Evolutionary conservation across 2,329 filamentous ascomycete genomes (phyloP).

Genomic region (Epichloe sibirici): DNA sequence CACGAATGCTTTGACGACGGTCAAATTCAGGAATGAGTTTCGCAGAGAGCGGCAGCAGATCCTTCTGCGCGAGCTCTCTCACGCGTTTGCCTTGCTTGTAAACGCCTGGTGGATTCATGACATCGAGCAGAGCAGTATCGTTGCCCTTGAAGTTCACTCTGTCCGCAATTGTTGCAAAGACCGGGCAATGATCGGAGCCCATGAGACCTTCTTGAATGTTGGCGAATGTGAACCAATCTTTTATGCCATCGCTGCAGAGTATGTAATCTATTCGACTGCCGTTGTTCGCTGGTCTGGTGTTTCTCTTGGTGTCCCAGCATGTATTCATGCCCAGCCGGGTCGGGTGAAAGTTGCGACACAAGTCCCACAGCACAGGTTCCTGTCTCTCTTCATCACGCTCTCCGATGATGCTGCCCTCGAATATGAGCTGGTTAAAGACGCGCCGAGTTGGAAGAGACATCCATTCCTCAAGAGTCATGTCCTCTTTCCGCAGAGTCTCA

Average conservation of each 20-base stretch:
- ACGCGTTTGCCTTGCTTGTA: constrained; percentile 56
- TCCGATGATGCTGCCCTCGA: constrained; percentile 56
- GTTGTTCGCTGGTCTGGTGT: constrained; percentile 89
- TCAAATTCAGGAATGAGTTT: constrained; percentile 82
- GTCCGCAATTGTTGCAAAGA: constrained; percentile 65
- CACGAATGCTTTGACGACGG: constrained; percentile 70
- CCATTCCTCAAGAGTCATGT: constrained; percentile 57
- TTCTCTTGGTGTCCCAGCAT: constrained; percentile 91
- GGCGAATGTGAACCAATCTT: constrained; percentile 64
- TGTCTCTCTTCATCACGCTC: constrained; percentile 58
- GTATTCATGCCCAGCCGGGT: constrained; percentile 84
- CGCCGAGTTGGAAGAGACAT: constrained; percentile 59
- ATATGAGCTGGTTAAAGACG: constrained; percentile 76
- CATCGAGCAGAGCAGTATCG: constrained; percentile 47
- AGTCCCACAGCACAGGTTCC: constrained; percentile 64
- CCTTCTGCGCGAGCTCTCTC: constrained; percentile 53
- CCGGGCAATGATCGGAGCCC: constrained; percentile 94
- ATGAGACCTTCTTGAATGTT: constrained; percentile 90
- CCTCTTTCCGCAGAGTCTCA: constrained; percentile 60
- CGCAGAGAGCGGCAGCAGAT: constrained; percentile 63
- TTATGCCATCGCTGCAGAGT: constrained; percentile 68
- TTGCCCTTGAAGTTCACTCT: constrained; percentile 38
- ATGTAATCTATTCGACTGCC: constrained; percentile 91
- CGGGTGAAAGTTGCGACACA: constrained; percentile 72
- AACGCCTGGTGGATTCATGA: constrained; percentile 66